Evolutionary conservation across 2,329 filamentous ascomycete genomes (phyloP).

Genomic region (Aspergillus sojae): DNA sequence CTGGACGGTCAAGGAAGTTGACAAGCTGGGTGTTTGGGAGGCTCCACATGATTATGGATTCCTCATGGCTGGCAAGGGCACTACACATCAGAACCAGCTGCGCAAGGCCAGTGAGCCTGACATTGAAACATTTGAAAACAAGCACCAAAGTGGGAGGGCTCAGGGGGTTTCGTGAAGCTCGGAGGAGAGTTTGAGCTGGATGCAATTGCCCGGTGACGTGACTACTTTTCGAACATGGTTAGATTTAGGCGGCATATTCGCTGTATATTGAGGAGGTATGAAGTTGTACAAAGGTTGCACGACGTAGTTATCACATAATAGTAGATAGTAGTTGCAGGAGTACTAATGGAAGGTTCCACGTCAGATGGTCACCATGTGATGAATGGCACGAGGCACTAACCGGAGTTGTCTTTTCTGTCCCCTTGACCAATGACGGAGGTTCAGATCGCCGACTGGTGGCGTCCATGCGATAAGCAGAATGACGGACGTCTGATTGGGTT

Average conservation of each 20-base stretch:
- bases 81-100: constrained; percentile 7
- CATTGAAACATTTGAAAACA: not conserved
- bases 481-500: not conserved
- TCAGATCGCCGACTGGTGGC: not conserved
- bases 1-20: not conserved
- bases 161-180: not conserved
- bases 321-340: not conserved
- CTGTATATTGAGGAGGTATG: no score
- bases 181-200: not conserved
- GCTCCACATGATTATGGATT: constrained; percentile 3
- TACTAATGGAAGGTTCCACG: not conserved
- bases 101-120: constrained; percentile 5
- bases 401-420: not conserved
- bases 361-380: not conserved
- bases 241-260: no score
- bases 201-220: not conserved
- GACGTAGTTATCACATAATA: no score
- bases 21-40: constrained; percentile 1
- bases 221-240: no score
- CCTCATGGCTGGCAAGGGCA: not conserved
- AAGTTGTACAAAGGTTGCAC: no score
- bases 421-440: not conserved
- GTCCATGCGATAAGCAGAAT: not conserved
- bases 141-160: not conserved
- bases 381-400: not conserved